Evolutionary conservation across 1,284 basidiomycete species (phyloP), one percentile per base, ranked within the genome.

Genomic region (Ustilago trichophora): DNA sequence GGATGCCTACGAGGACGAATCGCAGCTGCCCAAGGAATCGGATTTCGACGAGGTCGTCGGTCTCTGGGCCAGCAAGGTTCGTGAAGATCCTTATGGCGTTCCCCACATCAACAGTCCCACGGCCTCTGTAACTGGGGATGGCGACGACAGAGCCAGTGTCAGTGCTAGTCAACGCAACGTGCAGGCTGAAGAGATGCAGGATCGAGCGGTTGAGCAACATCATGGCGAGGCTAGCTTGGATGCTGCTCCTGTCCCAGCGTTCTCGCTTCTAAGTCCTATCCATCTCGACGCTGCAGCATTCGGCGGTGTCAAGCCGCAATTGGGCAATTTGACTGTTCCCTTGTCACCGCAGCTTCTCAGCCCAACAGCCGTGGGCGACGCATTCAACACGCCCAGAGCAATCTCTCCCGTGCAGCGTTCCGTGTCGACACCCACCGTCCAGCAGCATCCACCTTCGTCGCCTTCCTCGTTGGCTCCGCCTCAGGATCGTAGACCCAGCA

Each of bases 261-360:
- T 53, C 18, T 65, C 72, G 16, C 64, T 75, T 6, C 58, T 75
- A 13, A 75, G 73, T 36, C 73, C 73, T 1, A 73, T 75, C 33
- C 68, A 70, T 18, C 57, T 75, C 22, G 73, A 72, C 13, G 46
- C 48, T 6, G 47, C 52, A 6, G 45, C 67, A 1, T 73, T 73
- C 24, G 52, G 27, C 6, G 71, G 71, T 8, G 35, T 57, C 22
- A 50, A 52, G 25, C 62, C 71, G 4, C 36, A 54, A 27, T 51
- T 73, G 2, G 69, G 69, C 31, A 51, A 43, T 29, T 48, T 72
- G 4, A 43, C 53, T 16, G 38, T 36, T 1, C 34, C 54, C 5
- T 13, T 46, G 16, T 47, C 59, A 12, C 60, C 55, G 22, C 62
- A 65, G 47, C 54, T 54, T 6, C 41, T 55, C 29, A 52, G 51